These are phyloP conservation scores for Herpetospermum pedunculosum DNA, from an alignment of 306 rosid species.

Conservation along the genomic window DNA sequence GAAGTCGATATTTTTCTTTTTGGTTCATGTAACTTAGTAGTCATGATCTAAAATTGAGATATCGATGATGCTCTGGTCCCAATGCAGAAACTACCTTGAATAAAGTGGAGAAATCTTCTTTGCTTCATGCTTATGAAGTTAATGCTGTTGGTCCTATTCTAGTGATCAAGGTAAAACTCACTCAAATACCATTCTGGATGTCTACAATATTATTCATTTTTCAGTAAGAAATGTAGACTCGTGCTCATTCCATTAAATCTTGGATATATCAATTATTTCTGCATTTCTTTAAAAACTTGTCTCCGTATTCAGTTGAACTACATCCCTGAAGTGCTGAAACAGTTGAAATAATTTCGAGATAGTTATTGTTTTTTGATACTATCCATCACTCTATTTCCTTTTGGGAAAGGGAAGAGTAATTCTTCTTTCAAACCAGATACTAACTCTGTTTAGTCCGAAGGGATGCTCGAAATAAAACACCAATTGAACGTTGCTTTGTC, in stretches of 20 bases:
- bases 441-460: not conserved
- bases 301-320: not conserved
- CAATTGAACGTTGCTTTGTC: not conserved
- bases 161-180: conserved; percentile 66
- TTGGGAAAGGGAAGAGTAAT: not conserved
- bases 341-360: not conserved
- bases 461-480: not conserved
- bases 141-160: conserved; percentile 88
- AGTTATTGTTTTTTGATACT: not conserved
- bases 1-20: not conserved
- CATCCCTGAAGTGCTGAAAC: not conserved
- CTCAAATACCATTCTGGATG: not conserved
- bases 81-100: conserved; percentile 74
- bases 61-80: conserved; percentile 11
- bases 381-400: not conserved
- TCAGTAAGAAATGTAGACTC: not conserved
- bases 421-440: not conserved
- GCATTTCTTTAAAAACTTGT: not conserved
- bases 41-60: not conserved
- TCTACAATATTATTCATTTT: not conserved
- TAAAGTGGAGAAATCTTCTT: conserved; percentile 74
- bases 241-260: not conserved
- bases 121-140: conserved; percentile 71
- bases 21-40: not conserved
- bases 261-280: not conserved